These are phyloP conservation scores for Gossypium davidsonii DNA, from an alignment of 441 rosid genomes.

Conservation along the genomic window DNA sequence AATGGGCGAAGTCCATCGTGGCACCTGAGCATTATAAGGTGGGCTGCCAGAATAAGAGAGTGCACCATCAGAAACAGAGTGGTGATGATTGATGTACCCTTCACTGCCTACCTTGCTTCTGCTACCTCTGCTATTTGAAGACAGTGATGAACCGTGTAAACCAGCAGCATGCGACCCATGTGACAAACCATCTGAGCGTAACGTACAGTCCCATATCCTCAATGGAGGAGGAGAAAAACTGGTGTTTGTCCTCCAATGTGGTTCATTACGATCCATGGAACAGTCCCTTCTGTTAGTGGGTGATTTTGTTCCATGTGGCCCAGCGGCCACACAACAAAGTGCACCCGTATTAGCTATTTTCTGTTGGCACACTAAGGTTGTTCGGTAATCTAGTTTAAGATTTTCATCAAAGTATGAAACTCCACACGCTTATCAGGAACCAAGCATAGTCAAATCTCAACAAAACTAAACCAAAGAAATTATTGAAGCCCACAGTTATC, in stretches of 20 bases:
- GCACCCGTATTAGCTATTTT: constrained; percentile 90
- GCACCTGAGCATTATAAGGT: constrained; percentile 44
- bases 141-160: constrained; percentile 33
- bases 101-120: constrained; percentile 48
- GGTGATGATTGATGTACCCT: constrained; percentile 42
- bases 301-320: constrained; percentile 76
- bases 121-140: constrained; percentile 44
- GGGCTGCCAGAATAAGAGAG: constrained; percentile 55
- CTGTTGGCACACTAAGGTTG: constrained; percentile 24
- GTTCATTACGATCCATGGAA: constrained; percentile 40
- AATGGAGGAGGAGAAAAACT: constrained; percentile 72
- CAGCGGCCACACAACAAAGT: constrained; percentile 87
- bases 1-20: constrained; percentile 61
- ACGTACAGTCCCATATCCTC: constrained; percentile 59
- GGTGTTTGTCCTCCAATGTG: constrained; percentile 71
- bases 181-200: constrained; percentile 41
- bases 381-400: constrained; percentile 11
- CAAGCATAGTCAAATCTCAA: constrained; percentile 11
- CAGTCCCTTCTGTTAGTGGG: constrained; percentile 34
- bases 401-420: constrained; percentile 11
- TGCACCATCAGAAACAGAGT: constrained; percentile 64
- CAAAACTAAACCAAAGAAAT: constrained; percentile 8
- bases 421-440: constrained; percentile 14
- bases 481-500: constrained; percentile 13
- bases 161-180: constrained; percentile 31